These are phyloP conservation scores for Malassezia psittaci DNA, from an alignment of 1,284 basidiomycete species.

Conservation along the genomic window DNA sequence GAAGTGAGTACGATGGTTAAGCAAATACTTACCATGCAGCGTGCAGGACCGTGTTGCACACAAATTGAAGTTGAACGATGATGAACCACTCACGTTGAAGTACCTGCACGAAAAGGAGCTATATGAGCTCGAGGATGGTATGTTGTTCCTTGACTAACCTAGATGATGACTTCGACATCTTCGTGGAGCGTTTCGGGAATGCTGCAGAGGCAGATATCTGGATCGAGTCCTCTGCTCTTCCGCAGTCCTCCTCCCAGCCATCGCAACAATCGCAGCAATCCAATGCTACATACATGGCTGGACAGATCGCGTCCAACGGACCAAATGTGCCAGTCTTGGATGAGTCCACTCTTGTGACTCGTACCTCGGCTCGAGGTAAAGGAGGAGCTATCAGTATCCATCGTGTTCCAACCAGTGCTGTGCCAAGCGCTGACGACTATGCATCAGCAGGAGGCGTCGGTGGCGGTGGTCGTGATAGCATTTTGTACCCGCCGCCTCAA, in stretches of 20 bases:
- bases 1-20: slow-evolving; percentile 12
- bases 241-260: not conserved
- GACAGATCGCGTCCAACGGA: slow-evolving; percentile 8
- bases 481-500: slow-evolving; percentile 44
- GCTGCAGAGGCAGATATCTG: slow-evolving; percentile 33
- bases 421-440: slow-evolving; percentile 41
- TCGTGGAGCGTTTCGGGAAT: slow-evolving; percentile 37
- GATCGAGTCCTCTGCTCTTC: slow-evolving; percentile 1
- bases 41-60: slow-evolving; percentile 33
- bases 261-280: not conserved
- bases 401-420: slow-evolving; percentile 31
- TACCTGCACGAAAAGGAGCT: slow-evolving; percentile 34
- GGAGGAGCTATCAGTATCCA: slow-evolving; percentile 42
- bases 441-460: slow-evolving; percentile 41
- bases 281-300: not conserved
- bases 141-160: slow-evolving; percentile 11
- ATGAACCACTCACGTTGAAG: slow-evolving; percentile 37
- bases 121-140: slow-evolving; percentile 42
- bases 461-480: slow-evolving; percentile 42
- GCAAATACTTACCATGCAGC: slow-evolving; percentile 11
- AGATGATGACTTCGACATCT: slow-evolving; percentile 46
- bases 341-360: slow-evolving; percentile 42
- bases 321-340: slow-evolving; percentile 42
- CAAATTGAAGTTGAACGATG: slow-evolving; percentile 28
- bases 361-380: slow-evolving; percentile 42